Evolutionary conservation across 208 protist species (phyloP), one percentile per base, ranked within the genome.

Genomic region (Herpetomonas tarakana): DNA sequence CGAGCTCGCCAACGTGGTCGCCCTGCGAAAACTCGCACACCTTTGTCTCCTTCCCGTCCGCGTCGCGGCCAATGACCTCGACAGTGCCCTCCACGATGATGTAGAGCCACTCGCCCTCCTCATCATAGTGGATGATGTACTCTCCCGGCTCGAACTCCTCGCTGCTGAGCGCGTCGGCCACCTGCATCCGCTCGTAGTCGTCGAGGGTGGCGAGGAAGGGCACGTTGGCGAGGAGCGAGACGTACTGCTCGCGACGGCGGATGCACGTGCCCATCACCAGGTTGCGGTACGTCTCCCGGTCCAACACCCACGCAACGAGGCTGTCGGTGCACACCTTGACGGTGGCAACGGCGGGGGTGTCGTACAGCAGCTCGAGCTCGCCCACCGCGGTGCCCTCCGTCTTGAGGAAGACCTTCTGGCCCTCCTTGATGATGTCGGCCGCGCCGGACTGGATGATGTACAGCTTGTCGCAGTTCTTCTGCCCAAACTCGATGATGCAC

Each of bases 361-460:
- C 83, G 71, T 96, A 96, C 56, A 96, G 85, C 46, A 96, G 76
- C 75, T 96, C 90, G 16, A 96, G 62, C 76, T 96, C 86, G 24
- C 90, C 90, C 47, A 96, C 83, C 18, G 84, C 87, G 21, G 80
- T 88, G 53, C 85, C 84, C 61, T 93, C 87, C 47, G 69, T 86
- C 70, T 96, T 96, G 50, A 92, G 67, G 41, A 91, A 92, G 19
- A 96, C 87, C 59, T 89, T 91, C 69, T 93, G 81, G 25, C 87
- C 87, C 69, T 94, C 87, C 51, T 91, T 90, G 50, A 93, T 85
- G 53, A 96, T 91, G 62, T 93, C 87, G 3, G 83, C 85, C 52
- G 84, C 65, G 7, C 90, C 90, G 38, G 52, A 77, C 56, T 91
- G 81, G 46, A 96, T 92, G 26, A 96, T 86, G 81, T 90, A 96